Evolutionary conservation across 345 rosid genomes (phyloP).

Genomic region (Melaleuca alternifolia): DNA sequence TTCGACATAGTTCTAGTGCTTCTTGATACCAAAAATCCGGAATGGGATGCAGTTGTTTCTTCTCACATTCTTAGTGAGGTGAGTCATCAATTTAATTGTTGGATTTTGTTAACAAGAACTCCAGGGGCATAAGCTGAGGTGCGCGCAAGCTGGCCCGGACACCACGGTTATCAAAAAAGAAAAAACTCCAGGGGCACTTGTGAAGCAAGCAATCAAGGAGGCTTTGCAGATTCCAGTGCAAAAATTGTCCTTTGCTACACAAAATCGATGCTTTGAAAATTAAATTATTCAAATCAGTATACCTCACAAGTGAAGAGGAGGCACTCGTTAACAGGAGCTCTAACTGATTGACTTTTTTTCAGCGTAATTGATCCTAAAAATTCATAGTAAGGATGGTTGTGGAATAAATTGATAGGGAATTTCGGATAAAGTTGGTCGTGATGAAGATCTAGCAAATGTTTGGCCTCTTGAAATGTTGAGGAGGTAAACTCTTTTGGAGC

Average conservation of each 20-base stretch:
- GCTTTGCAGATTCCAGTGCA: not conserved
- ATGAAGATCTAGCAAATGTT: conserved; percentile 39
- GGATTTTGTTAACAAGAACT: not conserved
- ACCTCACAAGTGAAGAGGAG: not conserved
- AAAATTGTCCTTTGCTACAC: not conserved
- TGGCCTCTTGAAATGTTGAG: conserved; percentile 82
- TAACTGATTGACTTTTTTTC: not conserved
- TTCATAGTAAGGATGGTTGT: not conserved
- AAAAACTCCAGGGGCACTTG: not conserved
- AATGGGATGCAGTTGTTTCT: conserved; percentile 97
- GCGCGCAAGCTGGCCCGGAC: no score
- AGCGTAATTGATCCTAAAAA: not conserved
- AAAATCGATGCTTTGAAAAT: not conserved
- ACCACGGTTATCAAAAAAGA: no score
- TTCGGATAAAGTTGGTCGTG: conserved; percentile 16
- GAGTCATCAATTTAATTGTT: not conserved
- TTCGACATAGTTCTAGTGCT: conserved; percentile 92
- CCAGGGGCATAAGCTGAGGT: no score
- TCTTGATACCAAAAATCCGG: conserved; percentile 92
- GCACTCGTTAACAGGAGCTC: not conserved
- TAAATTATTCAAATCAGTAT: not conserved
- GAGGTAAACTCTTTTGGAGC: conserved; percentile 29
- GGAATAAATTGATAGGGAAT: conserved; percentile 28
- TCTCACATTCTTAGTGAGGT: conserved; percentile 96
- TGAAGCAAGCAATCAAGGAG: not conserved